A percentile compares a stretch with the other conserved stretches of the same genome.
Evolutionary conservation across 148 eudicot genomes (phyloP).

Genomic region (Spergularia marina): DNA sequence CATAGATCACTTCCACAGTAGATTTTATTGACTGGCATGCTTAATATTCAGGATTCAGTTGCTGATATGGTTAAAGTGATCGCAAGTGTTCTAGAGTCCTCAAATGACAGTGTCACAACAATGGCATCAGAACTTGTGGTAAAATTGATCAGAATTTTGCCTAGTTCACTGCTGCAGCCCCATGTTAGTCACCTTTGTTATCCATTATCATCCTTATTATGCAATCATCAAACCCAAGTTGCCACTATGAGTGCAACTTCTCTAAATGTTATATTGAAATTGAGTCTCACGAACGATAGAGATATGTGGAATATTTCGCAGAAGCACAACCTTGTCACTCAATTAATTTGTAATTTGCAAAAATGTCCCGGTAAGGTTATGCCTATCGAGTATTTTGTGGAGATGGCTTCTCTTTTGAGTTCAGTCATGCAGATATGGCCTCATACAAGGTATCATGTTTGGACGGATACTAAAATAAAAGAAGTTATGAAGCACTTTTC

Average conservation of each 20-base stretch:
- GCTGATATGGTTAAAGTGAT: slow-evolving; percentile 65
- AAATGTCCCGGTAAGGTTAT: slow-evolving; percentile 32
- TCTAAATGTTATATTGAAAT: slow-evolving; percentile 51
- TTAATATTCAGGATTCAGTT: slow-evolving; percentile 57
- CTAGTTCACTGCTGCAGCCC: slow-evolving; percentile 49
- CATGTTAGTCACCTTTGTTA: slow-evolving; percentile 48
- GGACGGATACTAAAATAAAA: slow-evolving; percentile 56
- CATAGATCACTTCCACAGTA: background rate
- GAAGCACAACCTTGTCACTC: slow-evolving; percentile 45
- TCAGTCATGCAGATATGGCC: slow-evolving; percentile 79
- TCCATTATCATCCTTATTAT: slow-evolving; percentile 54
- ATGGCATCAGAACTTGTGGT: slow-evolving; percentile 52
- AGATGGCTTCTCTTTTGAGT: slow-evolving; percentile 64
- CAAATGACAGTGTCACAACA: slow-evolving; percentile 45
- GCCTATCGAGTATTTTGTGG: slow-evolving; percentile 49
- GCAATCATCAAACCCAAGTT: slow-evolving; percentile 50
- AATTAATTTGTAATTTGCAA: slow-evolving; percentile 44
- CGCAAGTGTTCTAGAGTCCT: slow-evolving; percentile 50
- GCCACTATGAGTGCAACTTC: slow-evolving; percentile 60
- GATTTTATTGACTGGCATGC: slow-evolving; percentile 11
- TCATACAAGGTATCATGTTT: slow-evolving; percentile 60
- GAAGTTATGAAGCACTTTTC: slow-evolving; percentile 38
- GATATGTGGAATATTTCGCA: slow-evolving; percentile 55
- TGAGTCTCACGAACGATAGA: slow-evolving; percentile 49
- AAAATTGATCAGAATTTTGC: slow-evolving; percentile 60